These are phyloP conservation scores for Boletus vinaceobasis DNA, from an alignment of 768 basidiomycete genomes.

Conservation along the genomic window DNA sequence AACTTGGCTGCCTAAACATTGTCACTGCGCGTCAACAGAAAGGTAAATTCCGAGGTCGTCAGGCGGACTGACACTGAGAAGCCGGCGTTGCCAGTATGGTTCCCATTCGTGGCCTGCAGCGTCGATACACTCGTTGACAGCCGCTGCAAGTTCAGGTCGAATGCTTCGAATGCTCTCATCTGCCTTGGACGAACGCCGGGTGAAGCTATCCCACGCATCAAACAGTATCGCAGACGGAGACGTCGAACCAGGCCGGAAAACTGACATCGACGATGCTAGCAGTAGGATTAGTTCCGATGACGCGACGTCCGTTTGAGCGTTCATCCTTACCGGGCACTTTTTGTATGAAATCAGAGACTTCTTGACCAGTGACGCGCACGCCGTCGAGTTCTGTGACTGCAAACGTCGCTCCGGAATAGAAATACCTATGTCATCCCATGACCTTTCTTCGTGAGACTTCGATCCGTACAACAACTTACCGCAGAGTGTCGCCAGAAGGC, in stretches of 20 bases:
- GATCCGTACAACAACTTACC: slow-evolving; percentile 46
- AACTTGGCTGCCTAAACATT: slow-evolving; percentile 85
- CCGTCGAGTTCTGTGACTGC: slow-evolving; percentile 89
- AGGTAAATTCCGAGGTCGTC: not conserved
- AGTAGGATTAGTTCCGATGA: not conserved
- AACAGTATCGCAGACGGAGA: slow-evolving; percentile 89
- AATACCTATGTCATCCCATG: slow-evolving; percentile 52
- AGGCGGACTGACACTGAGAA: slow-evolving; percentile 63
- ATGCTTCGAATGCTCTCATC: slow-evolving; percentile 91
- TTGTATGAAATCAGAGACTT: slow-evolving; percentile 84
- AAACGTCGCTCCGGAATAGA: slow-evolving; percentile 71
- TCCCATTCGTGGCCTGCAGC: slow-evolving; percentile 94
- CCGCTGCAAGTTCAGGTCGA: slow-evolving; percentile 76
- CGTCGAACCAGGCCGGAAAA: slow-evolving; percentile 91
- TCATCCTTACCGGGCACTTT: slow-evolving; percentile 78
- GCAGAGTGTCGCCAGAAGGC: slow-evolving; percentile 82
- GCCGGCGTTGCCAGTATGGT: slow-evolving; percentile 79
- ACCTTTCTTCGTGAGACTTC: slow-evolving; percentile 3
- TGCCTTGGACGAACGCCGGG: slow-evolving; percentile 79
- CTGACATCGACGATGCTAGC: slow-evolving; percentile 70
- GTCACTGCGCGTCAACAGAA: not conserved
- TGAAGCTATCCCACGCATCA: slow-evolving; percentile 90
- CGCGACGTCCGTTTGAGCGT: not conserved
- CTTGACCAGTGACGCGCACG: slow-evolving; percentile 75
- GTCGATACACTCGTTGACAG: slow-evolving; percentile 90